Base-by-base conservation (phyloP, 148 eudicot species). In the Persicaria maculosa region DNA sequence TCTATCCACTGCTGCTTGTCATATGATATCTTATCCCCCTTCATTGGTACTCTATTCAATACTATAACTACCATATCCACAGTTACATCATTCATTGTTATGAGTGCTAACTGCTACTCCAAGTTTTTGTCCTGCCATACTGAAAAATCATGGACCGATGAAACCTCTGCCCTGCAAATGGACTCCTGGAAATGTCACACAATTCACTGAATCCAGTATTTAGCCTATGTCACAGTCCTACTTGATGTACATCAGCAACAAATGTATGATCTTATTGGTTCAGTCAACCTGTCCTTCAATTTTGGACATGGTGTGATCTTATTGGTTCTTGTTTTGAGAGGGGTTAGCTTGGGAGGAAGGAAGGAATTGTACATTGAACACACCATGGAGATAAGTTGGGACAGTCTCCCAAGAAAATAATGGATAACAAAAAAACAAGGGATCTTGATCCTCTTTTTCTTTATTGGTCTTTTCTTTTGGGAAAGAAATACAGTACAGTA, bases 61-160 rank as follows among this genome's bases (percentile, higher is more conserved):
- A 72, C 40, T 31, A 50, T 16, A 72, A 22, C 74, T 72, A 47
- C 61, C 74, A 53, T 72, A 50, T 72, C 61, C 62, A 72, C 52
- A 52, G 22, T 72, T 72, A 48, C 44, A 31, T 31, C 68, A 62
- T 62, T 62, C 68, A 62, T 62, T 62, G 68, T 62, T 31, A 62
- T 62, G 68, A 62, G 68, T 62, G 68, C 44, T 62, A 62, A 62
- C 44, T 62, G 68, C 15, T 22, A n/a, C n/a, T n/a, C n/a, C n/a
- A 62, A 4, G 44, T 44, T 62, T 62, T 62, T 62, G 68, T 25
- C 15, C 40, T 61, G 67, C 10, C 40, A 3, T 8, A 43, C 22
- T 15, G 10, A 9, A 62, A 62, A 62, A 62, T 62, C 44, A 62
- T 62, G 68, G 67, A 61, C 31, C 40, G 8, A 61, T 61, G 15